These are phyloP conservation scores for Candida tallmaniae DNA, from an alignment of 805 yeast genomes.

Conservation along the genomic window DNA sequence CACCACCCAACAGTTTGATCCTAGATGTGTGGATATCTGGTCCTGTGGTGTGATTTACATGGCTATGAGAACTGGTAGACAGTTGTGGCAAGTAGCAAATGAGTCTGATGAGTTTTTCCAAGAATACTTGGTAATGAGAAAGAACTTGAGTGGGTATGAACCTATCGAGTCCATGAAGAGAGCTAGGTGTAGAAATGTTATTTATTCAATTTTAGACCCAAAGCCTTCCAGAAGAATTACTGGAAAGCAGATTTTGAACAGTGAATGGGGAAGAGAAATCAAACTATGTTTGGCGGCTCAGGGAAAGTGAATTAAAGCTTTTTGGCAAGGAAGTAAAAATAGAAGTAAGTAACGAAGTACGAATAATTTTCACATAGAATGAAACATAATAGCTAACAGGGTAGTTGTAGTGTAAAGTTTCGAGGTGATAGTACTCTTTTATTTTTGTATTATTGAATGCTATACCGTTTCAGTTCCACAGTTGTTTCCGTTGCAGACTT, in stretches of 20 bases:
- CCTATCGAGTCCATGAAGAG: conserved; percentile 85
- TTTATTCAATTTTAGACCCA: conserved; percentile 91
- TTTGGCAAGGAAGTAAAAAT: no score
- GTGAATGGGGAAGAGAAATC: conserved; percentile 96
- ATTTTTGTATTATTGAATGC: no score
- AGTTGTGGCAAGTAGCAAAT: conserved; percentile 83
- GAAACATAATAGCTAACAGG: no score
- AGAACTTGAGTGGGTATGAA: conserved; percentile 80
- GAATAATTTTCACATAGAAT: no score
- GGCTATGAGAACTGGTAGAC: conserved; percentile 94
- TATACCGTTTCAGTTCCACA: no score
- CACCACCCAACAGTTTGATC: conserved; percentile 62
- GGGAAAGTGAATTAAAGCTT: conserved; percentile 14
- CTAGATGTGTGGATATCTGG: conserved; percentile 84
- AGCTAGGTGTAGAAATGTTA: conserved; percentile 87
- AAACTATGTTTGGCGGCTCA: conserved; percentile 71
- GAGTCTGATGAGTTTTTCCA: conserved; percentile 71
- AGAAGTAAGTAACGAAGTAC: no score
- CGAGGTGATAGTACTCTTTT: no score
- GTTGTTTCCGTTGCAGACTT: no score
- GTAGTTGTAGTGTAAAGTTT: no score
- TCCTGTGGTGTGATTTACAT: conserved; percentile 88
- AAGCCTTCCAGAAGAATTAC: conserved; percentile 82
- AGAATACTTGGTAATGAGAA: conserved; percentile 72
- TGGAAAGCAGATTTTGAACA: conserved; percentile 79